phyloP scores from a whole-genome alignment of 768 basidiomycete species.

The Chlorophyllum brunneum region DNA sequence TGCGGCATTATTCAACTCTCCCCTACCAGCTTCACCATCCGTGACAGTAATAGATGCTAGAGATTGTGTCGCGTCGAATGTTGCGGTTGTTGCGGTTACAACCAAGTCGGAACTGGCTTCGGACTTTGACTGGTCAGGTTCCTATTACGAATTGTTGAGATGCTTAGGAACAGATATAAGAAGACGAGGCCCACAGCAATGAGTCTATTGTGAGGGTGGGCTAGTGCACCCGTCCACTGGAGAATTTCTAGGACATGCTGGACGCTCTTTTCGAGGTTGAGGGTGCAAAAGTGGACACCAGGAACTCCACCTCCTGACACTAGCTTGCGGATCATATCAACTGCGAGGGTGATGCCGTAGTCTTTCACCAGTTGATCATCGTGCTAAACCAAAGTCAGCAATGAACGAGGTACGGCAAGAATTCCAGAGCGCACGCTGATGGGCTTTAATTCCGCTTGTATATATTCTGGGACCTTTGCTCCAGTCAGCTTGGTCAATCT shows the following conservation, averaged over 20 bases:
- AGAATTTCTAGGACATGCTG: conserved; percentile 79
- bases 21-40: conserved; percentile 59
- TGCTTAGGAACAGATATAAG: conserved; percentile 4
- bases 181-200: conserved; percentile 46
- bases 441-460: conserved; percentile 11
- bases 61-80: conserved; percentile 55
- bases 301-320: conserved; percentile 51
- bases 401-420: neutral
- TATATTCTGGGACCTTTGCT: conserved; percentile 50
- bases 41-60: conserved; percentile 45
- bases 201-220: conserved; percentile 53
- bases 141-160: conserved; percentile 28
- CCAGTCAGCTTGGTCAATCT: conserved; percentile 89
- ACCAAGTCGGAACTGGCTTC: conserved; percentile 34
- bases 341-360: conserved; percentile 85
- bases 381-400: conserved; percentile 43
- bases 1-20: conserved; percentile 72
- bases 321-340: conserved; percentile 68
- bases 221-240: conserved; percentile 56
- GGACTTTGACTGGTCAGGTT: conserved; percentile 26
- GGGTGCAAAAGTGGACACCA: conserved; percentile 92
- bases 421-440: conserved; percentile 62
- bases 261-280: conserved; percentile 96
- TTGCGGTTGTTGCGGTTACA: conserved; percentile 64
- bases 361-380: conserved; percentile 94